These are phyloP conservation scores for Achlya hypogyna DNA, from an alignment of 352 stramenopile genomes.

Conservation along the genomic window DNA sequence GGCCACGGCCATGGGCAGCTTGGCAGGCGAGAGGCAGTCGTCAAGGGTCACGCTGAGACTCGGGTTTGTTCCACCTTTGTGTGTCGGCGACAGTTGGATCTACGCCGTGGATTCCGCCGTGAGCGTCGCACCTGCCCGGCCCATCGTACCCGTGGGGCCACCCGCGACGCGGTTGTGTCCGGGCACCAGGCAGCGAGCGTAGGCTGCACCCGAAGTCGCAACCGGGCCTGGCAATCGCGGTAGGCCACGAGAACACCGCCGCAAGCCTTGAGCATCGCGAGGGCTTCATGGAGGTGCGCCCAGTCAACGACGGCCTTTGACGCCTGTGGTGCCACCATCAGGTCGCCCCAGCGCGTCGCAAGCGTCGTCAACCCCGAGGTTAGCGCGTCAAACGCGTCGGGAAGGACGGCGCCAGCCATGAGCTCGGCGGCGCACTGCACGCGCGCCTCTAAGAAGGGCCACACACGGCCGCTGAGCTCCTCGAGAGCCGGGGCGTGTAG, in stretches of 20 bases:
- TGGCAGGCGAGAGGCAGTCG: constrained; percentile 2
- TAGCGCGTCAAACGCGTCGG: constrained; percentile 1
- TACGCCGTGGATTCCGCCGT: not conserved
- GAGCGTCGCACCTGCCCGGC: no score
- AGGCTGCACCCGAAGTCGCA: not conserved
- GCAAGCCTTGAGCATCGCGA: constrained; percentile 1
- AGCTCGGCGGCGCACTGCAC: not conserved
- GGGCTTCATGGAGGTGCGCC: not conserved
- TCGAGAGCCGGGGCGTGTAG: not conserved
- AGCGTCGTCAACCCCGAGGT: not conserved
- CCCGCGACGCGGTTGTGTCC: not conserved
- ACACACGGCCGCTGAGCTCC: not conserved
- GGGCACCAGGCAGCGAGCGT: not conserved
- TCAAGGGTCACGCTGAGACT: not conserved
- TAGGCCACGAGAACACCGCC: not conserved
- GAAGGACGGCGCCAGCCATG: not conserved
- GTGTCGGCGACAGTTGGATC: constrained; percentile 3
- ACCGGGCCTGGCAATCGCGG: not conserved
- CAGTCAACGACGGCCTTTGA: not conserved
- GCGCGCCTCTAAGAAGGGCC: not conserved
- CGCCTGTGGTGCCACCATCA: not conserved
- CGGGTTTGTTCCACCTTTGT: not conserved
- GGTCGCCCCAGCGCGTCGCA: not conserved
- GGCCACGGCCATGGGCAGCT: constrained; percentile 1
- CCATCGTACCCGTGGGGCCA: not conserved